Conservation (phyloP, 1,284 basidiomycete species). For the Porogramme epimiltina region DNA sequence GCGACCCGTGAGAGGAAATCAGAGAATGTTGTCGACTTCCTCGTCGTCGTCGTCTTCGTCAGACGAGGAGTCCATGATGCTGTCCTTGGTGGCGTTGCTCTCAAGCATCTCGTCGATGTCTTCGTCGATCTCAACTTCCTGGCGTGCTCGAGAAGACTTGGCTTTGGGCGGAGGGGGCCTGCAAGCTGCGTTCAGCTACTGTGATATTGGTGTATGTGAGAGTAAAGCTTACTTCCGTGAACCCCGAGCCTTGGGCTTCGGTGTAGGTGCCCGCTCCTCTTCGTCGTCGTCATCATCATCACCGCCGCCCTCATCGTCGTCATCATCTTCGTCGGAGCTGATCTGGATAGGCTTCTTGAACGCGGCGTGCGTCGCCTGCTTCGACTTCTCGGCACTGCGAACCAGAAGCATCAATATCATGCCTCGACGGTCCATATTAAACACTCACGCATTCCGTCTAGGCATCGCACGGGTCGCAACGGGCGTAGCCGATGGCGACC, state of each 20-base stretch:
- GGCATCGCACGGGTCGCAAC: constrained; percentile 37
- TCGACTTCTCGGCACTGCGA: constrained; percentile 26
- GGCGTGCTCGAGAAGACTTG: constrained; percentile 4
- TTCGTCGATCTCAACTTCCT: constrained; percentile 20
- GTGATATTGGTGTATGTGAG: too few relatives aligned
- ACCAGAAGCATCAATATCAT: not conserved
- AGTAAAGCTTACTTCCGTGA: not conserved
- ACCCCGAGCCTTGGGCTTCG: constrained; percentile 13
- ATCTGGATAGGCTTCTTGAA: constrained; percentile 17
- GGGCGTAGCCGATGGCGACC: constrained; percentile 23
- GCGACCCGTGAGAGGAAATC: not conserved
- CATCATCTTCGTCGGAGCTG: constrained; percentile 23
- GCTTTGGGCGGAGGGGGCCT: constrained; percentile 3
- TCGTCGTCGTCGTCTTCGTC: constrained; percentile 34
- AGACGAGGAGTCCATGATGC: constrained; percentile 30
- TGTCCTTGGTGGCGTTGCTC: constrained; percentile 24
- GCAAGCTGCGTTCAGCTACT: not conserved
- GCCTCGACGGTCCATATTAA: not conserved
- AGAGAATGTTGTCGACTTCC: constrained; percentile 28
- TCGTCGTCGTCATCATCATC: constrained; percentile 35
- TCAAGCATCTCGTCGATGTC: constrained; percentile 22
- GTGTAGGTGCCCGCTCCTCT: constrained; percentile 33
- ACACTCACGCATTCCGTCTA: constrained; percentile 37
- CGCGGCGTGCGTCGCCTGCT: constrained; percentile 28
- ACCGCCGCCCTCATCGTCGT: constrained; percentile 34